Conservation (phyloP, 805 yeast genomes). For the Candida stauntonica region DNA sequence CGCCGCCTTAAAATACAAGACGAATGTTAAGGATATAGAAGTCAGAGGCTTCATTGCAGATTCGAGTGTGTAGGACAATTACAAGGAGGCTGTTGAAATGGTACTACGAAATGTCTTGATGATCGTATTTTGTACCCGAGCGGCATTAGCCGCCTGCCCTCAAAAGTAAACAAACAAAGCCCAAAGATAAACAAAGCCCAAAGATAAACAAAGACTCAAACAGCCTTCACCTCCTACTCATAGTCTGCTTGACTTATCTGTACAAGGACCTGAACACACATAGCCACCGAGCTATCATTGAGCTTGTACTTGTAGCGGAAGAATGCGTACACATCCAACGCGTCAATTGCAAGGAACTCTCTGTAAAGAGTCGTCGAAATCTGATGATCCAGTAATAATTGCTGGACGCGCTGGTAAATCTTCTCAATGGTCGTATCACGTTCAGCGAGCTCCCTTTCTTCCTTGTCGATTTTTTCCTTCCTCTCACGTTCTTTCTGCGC, state of each 20-base stretch:
- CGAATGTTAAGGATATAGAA: too few relatives aligned
- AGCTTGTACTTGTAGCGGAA: conserved; percentile 13
- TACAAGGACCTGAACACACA: conserved; percentile 14
- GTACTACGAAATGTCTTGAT: too few relatives aligned
- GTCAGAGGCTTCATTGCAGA: too few relatives aligned
- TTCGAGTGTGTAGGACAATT: too few relatives aligned
- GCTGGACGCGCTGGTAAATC: conserved; percentile 11
- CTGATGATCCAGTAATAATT: conserved; percentile 3
- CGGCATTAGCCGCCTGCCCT: conserved; percentile 5
- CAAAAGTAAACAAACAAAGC: conserved; percentile 2
- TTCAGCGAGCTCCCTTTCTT: conserved; percentile 4
- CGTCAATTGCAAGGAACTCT: conserved; percentile 13
- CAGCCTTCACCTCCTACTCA: background rate
- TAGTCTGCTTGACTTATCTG: conserved; percentile 11
- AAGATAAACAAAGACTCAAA: conserved; percentile 1
- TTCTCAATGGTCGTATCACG: conserved; percentile 8
- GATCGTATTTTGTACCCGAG: too few relatives aligned
- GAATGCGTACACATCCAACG: conserved; percentile 10
- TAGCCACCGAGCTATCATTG: conserved; percentile 9
- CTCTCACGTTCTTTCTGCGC: conserved; percentile 1
- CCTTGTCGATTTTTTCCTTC: conserved; percentile 4
- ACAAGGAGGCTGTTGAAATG: too few relatives aligned
- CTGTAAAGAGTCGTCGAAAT: conserved; percentile 7
- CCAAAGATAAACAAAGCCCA: background rate
- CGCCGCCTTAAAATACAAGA: too few relatives aligned